Base-by-base conservation (phyloP, 129 eudicot species). In the Chrysanthemum seticuspe region DNA sequence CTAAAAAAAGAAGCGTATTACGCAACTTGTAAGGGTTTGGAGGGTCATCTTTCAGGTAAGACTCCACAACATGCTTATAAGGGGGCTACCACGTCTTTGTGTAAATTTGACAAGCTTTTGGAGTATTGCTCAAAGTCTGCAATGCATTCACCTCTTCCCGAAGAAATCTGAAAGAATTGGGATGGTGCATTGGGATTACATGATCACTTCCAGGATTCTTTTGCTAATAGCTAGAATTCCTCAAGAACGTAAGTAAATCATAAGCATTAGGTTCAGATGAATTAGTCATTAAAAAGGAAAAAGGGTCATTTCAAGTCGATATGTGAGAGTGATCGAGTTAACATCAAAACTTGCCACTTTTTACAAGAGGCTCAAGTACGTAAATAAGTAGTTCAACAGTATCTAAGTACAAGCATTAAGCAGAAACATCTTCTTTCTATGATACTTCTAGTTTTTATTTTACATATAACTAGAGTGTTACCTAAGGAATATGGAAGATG, bases 41-140 rank as follows among this genome's bases (percentile, higher is more conserved):
- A 23, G 25, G 25, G 25, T 23, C 25, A 23, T 23, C 25, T 23
- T 23, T 23, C 25, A 23, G 25, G 25, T 23, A 23, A 23, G 25
- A 23, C 25, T 23, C 1, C 25, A 23, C 25, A 23, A 23, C 25
- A 23, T 23, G 25, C 25, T 23, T 23, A 23, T 23, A 23, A 23
- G 21, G 98, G 98, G 68, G 98, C 96, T 59, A 92, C 98, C 60
- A 89, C 90, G 61, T 92, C 98, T 84, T 92, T 92, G 62, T 80
- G 78, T 79, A 92, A 74, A 68, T 79, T 89, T 60, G 95, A 78
- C 85, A 89, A 60, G 79, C 27, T 76, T 81, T 72, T 76, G 10
- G 86, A 52, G 63, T 71, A 82, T 65, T 96, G 94, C 31, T 90
- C 98, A 80, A 92, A 92, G 85, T 92, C 96, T 31, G 95, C 91